Base-by-base conservation (phyloP, 2,329 filamentous ascomycete species). In the Xylaria sp. region DNA sequence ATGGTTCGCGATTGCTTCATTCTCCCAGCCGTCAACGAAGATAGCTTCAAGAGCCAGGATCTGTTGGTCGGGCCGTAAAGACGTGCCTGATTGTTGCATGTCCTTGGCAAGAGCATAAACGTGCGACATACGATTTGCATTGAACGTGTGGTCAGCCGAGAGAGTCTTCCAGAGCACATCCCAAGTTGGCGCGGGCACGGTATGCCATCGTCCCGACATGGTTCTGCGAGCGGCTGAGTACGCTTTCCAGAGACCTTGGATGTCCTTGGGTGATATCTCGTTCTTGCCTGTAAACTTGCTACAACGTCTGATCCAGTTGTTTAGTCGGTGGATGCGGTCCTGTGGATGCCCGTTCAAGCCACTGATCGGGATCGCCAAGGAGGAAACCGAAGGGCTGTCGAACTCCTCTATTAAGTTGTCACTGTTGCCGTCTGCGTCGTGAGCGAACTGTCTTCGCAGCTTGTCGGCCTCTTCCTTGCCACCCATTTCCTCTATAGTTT, bases 41-140 rank as follows among this genome's bases (percentile, higher is more conserved):
- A 90, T 79, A 60, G 89, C 86, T 71, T 92, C 88, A 33, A 93
- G 87, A 33, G 88, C 88, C 28, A 89, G 77, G 17, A 93, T 77
- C 66, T 87, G 85, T 69, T 91, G 89, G 2, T 79, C 74, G 3
- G 82, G 80, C 12, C 77, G 80, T 55, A 93, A 77, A 1, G 79
- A 67, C 51, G 85, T 79, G 7, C 85, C 86, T 17, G 84, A 83
- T 4, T 83, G 81, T 58, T 82, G 80, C 81, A 92, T 89, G 71
- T 93, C 90, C 69, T 87, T 83, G 4, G 86, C 82, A 2, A 94
- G 79, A 33, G 80, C 77, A 61, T 84, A 84, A 31, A 92, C 76
- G 70, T 89, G 88, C 5, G 82, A 77, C 72, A 90, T 82, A 31
- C 87, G 84, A 66, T 86, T 80, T 46, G 83, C 74, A 72, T 86